phyloP scores from a whole-genome alignment of 2,329 filamentous ascomycete species.

The Sporothrix variecibatus region DNA sequence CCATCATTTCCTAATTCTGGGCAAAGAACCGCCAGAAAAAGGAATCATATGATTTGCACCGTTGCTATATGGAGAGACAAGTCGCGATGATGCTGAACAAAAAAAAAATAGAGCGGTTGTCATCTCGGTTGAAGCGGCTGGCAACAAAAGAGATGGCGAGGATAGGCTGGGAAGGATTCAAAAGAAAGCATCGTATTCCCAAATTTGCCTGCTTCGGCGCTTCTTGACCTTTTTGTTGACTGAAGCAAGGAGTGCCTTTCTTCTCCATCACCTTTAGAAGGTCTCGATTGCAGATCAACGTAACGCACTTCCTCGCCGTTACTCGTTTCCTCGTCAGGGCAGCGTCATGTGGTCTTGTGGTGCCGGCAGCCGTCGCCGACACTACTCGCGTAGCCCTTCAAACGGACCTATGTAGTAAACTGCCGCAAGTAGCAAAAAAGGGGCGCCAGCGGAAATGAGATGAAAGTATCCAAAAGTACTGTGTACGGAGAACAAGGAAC shows the following conservation, averaged over 20 bases:
- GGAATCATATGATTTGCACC: neutral
- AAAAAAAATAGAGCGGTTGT: neutral
- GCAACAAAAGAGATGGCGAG: neutral
- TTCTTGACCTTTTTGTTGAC: neutral
- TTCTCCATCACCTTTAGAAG: neutral
- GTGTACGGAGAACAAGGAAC: neutral
- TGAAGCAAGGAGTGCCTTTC: neutral
- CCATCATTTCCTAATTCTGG: constrained; percentile 15
- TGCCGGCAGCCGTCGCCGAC: neutral
- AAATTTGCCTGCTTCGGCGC: neutral
- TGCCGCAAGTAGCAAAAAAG: neutral
- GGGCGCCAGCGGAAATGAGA: neutral
- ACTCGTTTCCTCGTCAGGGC: neutral
- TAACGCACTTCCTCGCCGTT: neutral
- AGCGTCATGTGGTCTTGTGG: neutral
- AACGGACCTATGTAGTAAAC: neutral
- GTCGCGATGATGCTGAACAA: neutral
- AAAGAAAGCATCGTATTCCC: neutral
- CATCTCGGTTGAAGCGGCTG: neutral
- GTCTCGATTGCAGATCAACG: neutral
- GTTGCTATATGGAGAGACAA: neutral
- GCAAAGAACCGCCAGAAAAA: neutral
- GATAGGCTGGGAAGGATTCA: neutral
- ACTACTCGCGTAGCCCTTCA: neutral
- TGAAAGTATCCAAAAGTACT: neutral